Evolutionary conservation across 2,329 filamentous ascomycete genomes (phyloP).

Genomic region (Thermomyces lanuginosus): DNA sequence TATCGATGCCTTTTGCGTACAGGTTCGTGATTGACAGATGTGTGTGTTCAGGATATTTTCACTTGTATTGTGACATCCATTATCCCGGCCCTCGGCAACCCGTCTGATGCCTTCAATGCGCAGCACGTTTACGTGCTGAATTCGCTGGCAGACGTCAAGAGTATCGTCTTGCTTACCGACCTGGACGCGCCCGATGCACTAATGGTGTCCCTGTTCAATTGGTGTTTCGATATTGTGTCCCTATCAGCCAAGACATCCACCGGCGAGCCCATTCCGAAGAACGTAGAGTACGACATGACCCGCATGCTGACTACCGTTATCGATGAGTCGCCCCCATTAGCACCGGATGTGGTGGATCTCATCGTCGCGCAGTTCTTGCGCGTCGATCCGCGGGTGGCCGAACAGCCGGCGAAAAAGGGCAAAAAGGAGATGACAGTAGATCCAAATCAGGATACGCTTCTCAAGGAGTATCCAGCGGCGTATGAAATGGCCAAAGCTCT

Average conservation of each 20-base stretch:
- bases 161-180: slow-evolving; percentile 79
- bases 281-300: slow-evolving; percentile 85
- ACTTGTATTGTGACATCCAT: slow-evolving; percentile 70
- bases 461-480: slow-evolving; percentile 76
- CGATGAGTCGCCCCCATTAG: slow-evolving; percentile 65
- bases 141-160: slow-evolving; percentile 84
- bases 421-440: slow-evolving; percentile 42
- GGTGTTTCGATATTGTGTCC: slow-evolving; percentile 83
- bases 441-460: slow-evolving; percentile 63
- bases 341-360: slow-evolving; percentile 70
- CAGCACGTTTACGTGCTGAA: slow-evolving; percentile 85
- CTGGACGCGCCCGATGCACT: slow-evolving; percentile 67
- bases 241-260: slow-evolving; percentile 55
- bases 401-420: slow-evolving; percentile 40
- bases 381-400: slow-evolving; percentile 50
- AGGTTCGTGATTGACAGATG: slow-evolving; percentile 7
- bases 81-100: slow-evolving; percentile 70
- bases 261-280: slow-evolving; percentile 74
- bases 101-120: slow-evolving; percentile 74
- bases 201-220: slow-evolving; percentile 65
- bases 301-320: slow-evolving; percentile 70
- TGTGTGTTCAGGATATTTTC: slow-evolving; percentile 85
- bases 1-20: not conserved
- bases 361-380: slow-evolving; percentile 92
- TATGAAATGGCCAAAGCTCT: slow-evolving; percentile 95